Base-by-base conservation (phyloP, 177 flowering plant genomes). In the Vitis hybrid region DNA sequence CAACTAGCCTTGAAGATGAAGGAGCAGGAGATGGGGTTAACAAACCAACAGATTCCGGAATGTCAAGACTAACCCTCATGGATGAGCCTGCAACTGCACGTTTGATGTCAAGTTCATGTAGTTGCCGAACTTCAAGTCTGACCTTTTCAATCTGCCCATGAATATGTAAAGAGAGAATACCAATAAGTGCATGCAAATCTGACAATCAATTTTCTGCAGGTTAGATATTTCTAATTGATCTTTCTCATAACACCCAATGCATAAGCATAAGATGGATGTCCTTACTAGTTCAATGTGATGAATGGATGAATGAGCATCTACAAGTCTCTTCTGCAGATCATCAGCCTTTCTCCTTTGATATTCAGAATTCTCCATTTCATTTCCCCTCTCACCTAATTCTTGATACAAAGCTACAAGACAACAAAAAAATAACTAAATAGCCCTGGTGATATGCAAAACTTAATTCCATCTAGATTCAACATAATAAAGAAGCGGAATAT, bases 11-110 rank as follows among this genome's bases (percentile, higher is more conserved):
- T 24, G 91, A 81, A 12, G 90, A 81, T 65, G 94, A 72, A 19
- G 67, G 75, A 66, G 75, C 69, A 16, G 90, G 85, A 9, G 46
- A n/a, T 48, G 87, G 83, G 57, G 79, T 57, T 15, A 80, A 70
- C 19, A 92, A 70, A 64, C 94, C 98, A 32, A 94, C 67, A 15
- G 97, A 94, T 76, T 92, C 97, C 8, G 98, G 97, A 66, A 94
- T 94, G 77, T 94, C 98, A 58, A 94, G 94, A 81, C 86, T 72
- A 35, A 82, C 81, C 54, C 75, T 74, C 71, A 84, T 76, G 14
- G 94, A 86, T 69, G 91, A 84, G 48, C 86, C 88, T 0, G 78
- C 88, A 58, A 71, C 78, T 6, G 80, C 88, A 58, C 86, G 90
- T 78, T 84, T 89, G 32, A 78, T 79, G 61, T 86, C 92, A 62